A percentile compares a stretch with the other conserved stretches of the same genome.
Conservation (phyloP, 31 red algal species). For the Asparagopsis taxiformis region DNA sequence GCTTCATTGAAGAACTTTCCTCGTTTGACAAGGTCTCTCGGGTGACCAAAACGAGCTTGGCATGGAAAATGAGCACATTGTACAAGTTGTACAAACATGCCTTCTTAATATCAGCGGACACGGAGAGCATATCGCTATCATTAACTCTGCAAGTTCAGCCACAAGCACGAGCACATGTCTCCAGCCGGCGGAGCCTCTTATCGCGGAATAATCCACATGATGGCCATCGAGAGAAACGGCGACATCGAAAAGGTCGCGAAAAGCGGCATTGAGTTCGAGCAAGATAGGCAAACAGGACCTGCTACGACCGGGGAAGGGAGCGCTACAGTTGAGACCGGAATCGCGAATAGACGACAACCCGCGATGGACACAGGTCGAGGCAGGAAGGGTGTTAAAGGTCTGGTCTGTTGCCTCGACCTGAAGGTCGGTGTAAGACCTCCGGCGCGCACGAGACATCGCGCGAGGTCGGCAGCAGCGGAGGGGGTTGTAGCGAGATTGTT, state of each 20-base stretch:
- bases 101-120: slow-evolving; percentile 16
- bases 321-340: slow-evolving; percentile 24
- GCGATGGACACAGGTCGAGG: slow-evolving; percentile 31
- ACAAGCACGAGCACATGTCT: slow-evolving; percentile 32
- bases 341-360: slow-evolving; percentile 20
- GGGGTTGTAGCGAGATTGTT: slow-evolving; percentile 28
- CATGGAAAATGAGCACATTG: slow-evolving; percentile 68
- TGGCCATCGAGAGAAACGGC: slow-evolving; percentile 53
- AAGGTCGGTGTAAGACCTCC: slow-evolving; percentile 42
- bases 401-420: slow-evolving; percentile 37
- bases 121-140: slow-evolving; percentile 18
- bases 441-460: slow-evolving; percentile 20
- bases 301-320: slow-evolving; percentile 6
- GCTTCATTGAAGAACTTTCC: slow-evolving; percentile 80
- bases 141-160: slow-evolving; percentile 38
- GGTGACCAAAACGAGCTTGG: slow-evolving; percentile 74
- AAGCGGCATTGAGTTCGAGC: slow-evolving; percentile 37
- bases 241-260: slow-evolving; percentile 43
- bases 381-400: slow-evolving; percentile 8
- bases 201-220: slow-evolving; percentile 50
- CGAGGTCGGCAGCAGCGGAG: slow-evolving; percentile 24
- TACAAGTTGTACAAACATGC: slow-evolving; percentile 66
- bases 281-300: slow-evolving; percentile 30
- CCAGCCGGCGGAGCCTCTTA: slow-evolving; percentile 46
- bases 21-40: slow-evolving; percentile 49